A percentile compares a stretch with the other conserved stretches of the same genome.
Conservation (phyloP, 345 rosid genomes). For the Alliaria petiolata region DNA sequence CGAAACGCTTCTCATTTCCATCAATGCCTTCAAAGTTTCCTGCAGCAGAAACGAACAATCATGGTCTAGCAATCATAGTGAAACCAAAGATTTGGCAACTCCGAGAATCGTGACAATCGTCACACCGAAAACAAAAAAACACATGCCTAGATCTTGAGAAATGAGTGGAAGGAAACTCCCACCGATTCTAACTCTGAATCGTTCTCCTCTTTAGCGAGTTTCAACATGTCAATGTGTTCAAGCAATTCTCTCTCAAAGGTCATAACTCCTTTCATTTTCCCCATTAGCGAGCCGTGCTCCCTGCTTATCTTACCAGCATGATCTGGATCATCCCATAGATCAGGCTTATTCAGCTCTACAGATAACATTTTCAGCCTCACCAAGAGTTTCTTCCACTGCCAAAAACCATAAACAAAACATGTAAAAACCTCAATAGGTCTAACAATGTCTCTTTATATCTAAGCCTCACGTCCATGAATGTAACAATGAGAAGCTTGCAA, state of each 20-base stretch:
- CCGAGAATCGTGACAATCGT: not conserved
- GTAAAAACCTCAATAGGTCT: not conserved
- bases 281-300: constrained; percentile 75
- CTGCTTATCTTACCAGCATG: constrained; percentile 87
- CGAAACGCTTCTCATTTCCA: constrained; percentile 71
- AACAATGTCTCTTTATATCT: not conserved
- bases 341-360: constrained; percentile 58
- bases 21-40: constrained; percentile 69
- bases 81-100: not conserved
- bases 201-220: constrained; percentile 85
- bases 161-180: constrained; percentile 50
- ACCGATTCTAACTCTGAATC: constrained; percentile 92
- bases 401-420: not conserved
- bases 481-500: not conserved
- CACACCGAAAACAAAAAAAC: not conserved
- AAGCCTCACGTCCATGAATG: not conserved
- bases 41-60: constrained; percentile 21
- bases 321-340: constrained; percentile 86
- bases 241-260: constrained; percentile 75
- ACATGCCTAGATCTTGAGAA: constrained; percentile 66
- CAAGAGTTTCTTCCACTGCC: constrained; percentile 77
- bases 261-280: constrained; percentile 70
- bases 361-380: constrained; percentile 65
- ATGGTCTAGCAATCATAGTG: constrained; percentile 1
- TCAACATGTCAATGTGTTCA: constrained; percentile 93